Conservation (phyloP, 305 asterid genomes). For the Fraxinus baroniana region DNA sequence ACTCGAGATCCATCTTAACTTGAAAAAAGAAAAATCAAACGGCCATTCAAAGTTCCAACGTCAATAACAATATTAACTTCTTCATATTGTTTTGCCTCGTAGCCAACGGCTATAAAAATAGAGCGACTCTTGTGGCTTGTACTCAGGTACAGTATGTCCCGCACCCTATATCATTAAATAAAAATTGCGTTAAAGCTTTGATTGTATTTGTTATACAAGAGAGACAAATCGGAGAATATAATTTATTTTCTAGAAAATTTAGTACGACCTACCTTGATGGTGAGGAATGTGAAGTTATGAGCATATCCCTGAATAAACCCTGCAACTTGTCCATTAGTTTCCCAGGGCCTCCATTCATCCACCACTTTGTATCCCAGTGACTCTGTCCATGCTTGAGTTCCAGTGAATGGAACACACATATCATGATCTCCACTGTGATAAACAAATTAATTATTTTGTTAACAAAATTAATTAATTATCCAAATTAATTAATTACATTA, state of each 20-base stretch:
- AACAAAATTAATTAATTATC: not conserved
- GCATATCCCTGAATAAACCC: constrained; percentile 51
- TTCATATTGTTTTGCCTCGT: constrained; percentile 30
- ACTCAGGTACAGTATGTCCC: constrained; percentile 66
- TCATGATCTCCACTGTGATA: constrained; percentile 59
- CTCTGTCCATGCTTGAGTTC: constrained; percentile 58
- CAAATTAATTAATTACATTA: constrained; percentile 6
- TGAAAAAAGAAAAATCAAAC: not conserved
- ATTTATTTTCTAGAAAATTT: not conserved
- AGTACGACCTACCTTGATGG: constrained; percentile 45
- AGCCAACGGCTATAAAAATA: constrained; percentile 54
- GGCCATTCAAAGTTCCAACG: not conserved
- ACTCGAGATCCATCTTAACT: not conserved
- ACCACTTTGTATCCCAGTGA: constrained; percentile 41
- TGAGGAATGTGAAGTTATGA: constrained; percentile 48
- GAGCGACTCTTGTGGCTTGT: constrained; percentile 54
- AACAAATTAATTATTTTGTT: not conserved
- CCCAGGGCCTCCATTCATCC: constrained; percentile 60
- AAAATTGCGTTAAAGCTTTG: not conserved
- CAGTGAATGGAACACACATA: constrained; percentile 64
- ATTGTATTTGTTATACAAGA: not conserved
- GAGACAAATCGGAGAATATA: not conserved
- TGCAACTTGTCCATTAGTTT: constrained; percentile 34
- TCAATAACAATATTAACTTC: not conserved
- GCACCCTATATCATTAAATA: constrained; percentile 39